Base-by-base conservation (phyloP, 345 rosid genomes). In the Mercurialis annua region DNA sequence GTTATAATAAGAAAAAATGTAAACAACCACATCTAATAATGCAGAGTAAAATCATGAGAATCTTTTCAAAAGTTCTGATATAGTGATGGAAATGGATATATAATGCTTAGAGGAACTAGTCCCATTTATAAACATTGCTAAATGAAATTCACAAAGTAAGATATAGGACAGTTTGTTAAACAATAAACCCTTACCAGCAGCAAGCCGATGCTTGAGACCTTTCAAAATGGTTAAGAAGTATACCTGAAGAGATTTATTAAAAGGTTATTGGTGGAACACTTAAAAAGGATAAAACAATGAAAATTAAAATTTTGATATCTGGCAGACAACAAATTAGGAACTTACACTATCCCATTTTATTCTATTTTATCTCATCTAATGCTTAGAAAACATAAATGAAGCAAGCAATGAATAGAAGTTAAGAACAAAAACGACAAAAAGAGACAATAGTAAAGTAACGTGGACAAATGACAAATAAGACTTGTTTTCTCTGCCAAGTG, bases 131-230 rank as follows among this genome's bases (percentile, higher is more conserved):
- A 20, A 15, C 16, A n/a, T 64, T 17, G 23, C 11, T 4, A 51
- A 18, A 40, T 18, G 1, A 67, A 50, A 44, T 30, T 65, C 38
- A 53, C 1, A 9, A 8, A 5, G 27, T 9, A 54, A 43, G 10
- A 14, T 17, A 50, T 36, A 46, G 42, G 53, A 18, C 50, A 66
- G 52, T 21, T n/a, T 67, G 20, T 30, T 16, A 56, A 6, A 36
- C 58, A 64, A 33, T 27, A 23, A 31, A 43, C 12, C 42, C 30
- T 67, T 86, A 92, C 98, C 96, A 70, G 96, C 96, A 73, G 98
- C 98, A 76, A 88, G 95, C 65, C 95, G 91, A 80, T 90, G 87
- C 78, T 85, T 90, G 77, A 92, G 92, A 79, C 95, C 89, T 82
- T 83, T 88, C 71, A 92, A 78, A 68, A 88, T 80, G 42, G 90